Evolutionary conservation across 495 filamentous ascomycete species (phyloP).

Genomic region (Penicillium maclennaniae): DNA sequence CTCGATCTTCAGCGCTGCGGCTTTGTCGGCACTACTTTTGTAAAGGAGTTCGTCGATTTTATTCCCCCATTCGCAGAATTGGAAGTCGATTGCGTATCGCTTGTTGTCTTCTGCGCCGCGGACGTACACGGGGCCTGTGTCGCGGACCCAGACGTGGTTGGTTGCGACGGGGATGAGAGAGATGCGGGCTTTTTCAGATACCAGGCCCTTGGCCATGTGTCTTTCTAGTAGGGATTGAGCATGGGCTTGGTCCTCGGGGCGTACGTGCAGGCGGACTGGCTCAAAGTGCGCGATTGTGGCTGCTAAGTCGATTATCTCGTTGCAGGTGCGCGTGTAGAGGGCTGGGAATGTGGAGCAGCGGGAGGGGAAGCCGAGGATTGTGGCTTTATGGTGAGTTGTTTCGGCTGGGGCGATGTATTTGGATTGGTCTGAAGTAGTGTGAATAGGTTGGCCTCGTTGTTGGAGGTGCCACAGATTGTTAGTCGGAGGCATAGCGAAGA

Average conservation of each 20-base stretch:
- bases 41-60: constrained; percentile 20
- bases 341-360: constrained; percentile 21
- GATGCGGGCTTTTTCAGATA: constrained; percentile 9
- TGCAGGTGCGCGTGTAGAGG: constrained; percentile 21
- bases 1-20: not conserved
- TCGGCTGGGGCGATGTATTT: constrained; percentile 25
- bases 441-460: constrained; percentile 1
- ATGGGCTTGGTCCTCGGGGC: constrained; percentile 20
- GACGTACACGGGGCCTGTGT: constrained; percentile 35
- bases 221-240: constrained; percentile 19
- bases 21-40: constrained; percentile 7
- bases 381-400: constrained; percentile 27
- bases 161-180: constrained; percentile 20
- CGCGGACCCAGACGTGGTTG: constrained; percentile 37
- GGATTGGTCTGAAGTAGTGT: constrained; percentile 5
- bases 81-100: constrained; percentile 31
- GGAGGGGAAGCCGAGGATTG: constrained; percentile 36
- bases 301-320: constrained; percentile 29
- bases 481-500: constrained; percentile 10
- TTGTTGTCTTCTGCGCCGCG: constrained; percentile 12
- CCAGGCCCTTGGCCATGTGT: not conserved
- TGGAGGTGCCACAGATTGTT: constrained; percentile 12
- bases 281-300: constrained; percentile 32
- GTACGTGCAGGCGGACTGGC: constrained; percentile 30
- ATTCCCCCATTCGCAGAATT: constrained; percentile 35